phyloP scores from a whole-genome alignment of 1,284 basidiomycete species.

The Cutaneotrichosporon sp. region DNA sequence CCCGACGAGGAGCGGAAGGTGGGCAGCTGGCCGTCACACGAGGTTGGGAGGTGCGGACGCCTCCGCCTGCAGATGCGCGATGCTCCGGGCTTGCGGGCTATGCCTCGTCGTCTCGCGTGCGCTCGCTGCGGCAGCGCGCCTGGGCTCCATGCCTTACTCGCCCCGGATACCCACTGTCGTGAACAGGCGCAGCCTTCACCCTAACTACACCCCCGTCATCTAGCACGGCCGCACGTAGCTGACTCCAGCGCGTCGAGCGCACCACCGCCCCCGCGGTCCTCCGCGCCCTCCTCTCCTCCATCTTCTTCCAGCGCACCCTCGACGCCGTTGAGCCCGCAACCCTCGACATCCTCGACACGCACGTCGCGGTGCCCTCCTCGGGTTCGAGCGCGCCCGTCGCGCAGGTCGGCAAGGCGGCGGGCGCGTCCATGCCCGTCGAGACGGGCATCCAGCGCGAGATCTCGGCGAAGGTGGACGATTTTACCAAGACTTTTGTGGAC shows the following conservation, averaged over 20 bases:
- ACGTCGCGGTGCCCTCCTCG: slow-evolving; percentile 33
- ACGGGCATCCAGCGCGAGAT: slow-evolving; percentile 35
- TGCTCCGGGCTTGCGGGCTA: no score
- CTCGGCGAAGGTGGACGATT: slow-evolving; percentile 37
- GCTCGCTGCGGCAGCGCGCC: no score
- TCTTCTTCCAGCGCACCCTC: slow-evolving; percentile 48
- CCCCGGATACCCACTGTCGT: no score
- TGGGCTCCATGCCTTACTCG: no score
- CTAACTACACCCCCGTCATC: no score
- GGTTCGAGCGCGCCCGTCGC: not conserved
- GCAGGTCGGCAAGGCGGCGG: not conserved
- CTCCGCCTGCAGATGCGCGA: no score
- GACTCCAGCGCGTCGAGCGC: slow-evolving; percentile 31
- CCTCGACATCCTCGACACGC: slow-evolving; percentile 40
- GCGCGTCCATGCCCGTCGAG: not conserved
- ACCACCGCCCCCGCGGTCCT: slow-evolving; percentile 34
- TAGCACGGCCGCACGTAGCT: no score
- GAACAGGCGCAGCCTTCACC: no score
- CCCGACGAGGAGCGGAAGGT: no score
- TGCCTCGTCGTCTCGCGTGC: no score
- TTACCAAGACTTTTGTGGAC: slow-evolving; percentile 32
- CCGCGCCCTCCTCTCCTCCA: slow-evolving; percentile 37
- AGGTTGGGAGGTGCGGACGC: no score
- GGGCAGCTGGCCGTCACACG: no score
- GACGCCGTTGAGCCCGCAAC: slow-evolving; percentile 45